A percentile compares a stretch with the other conserved stretches of the same genome.
Evolutionary conservation across 108 stramenopile species (phyloP).

Genomic region (Asterionellopsis glacialis): DNA sequence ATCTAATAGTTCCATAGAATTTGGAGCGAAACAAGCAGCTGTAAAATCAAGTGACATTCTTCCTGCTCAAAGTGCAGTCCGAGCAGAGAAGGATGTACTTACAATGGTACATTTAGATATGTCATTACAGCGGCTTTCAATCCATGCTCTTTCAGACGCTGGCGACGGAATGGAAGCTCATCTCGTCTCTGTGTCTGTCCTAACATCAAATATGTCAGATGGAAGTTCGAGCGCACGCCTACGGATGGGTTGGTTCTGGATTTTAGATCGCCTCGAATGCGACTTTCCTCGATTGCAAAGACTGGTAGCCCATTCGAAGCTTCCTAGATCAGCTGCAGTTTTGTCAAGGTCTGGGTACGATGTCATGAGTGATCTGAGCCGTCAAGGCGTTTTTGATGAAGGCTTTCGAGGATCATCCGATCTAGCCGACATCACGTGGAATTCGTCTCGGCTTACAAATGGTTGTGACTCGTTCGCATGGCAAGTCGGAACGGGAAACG

Average conservation of each 20-base stretch:
- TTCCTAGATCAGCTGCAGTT: slow-evolving; percentile 45
- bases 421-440: slow-evolving; percentile 59
- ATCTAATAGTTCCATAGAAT: background rate
- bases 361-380: slow-evolving; percentile 45
- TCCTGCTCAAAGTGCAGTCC: background rate
- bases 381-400: slow-evolving; percentile 48
- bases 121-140: slow-evolving; percentile 35
- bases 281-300: slow-evolving; percentile 47
- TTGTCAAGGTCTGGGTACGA: slow-evolving; percentile 21
- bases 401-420: slow-evolving; percentile 57
- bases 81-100: background rate
- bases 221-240: slow-evolving; percentile 44
- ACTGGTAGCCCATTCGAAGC: slow-evolving; percentile 69
- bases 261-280: slow-evolving; percentile 52
- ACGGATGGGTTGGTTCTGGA: slow-evolving; percentile 86
- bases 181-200: slow-evolving; percentile 63
- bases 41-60: background rate
- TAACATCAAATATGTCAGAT: slow-evolving; percentile 41
- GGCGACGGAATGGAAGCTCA: slow-evolving; percentile 72
- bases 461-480: too few species aligned
- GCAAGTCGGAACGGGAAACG: too few species aligned
- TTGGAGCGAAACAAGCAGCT: too few species aligned
- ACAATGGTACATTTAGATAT: slow-evolving; percentile 3
- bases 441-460: too few species aligned
- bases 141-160: slow-evolving; percentile 36